Evolutionary conservation across 2,329 filamentous ascomycete genomes (phyloP), one percentile per base, ranked within the genome.

Genomic region (Pyrenophora graminea): DNA sequence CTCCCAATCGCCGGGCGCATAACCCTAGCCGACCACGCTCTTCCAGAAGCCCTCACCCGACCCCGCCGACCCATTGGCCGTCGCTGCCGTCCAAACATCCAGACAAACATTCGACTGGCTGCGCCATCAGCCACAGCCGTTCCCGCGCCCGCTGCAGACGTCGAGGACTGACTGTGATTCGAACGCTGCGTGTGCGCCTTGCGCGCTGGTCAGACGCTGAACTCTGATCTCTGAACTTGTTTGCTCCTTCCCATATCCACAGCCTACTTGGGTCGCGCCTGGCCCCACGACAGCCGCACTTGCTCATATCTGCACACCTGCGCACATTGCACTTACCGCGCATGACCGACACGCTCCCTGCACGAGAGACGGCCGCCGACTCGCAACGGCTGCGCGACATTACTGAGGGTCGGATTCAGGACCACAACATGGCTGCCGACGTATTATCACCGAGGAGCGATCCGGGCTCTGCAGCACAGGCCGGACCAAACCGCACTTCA

Each of bases 401-500:
- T 44, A 55, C 62, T 42, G 64, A 71, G 56, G 65, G 66, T 13
- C 27, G 12, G 9, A 30, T 30, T 30, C 27, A 30, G 9, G 9
- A 30, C 25, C 50, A 63, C 44, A 59, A 56, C 53, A 75, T 75
- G 72, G 72, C 71, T 23, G 71, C 71, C 56, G 67, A 73, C 49
- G 68, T 74, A 21, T 57, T 72, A 51, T 72, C 71, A 6, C 70
- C 67, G 31, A 55, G 69, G 34, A 70, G 64, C 50, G 66, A 71
- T 47, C 61, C 71, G 21, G 59, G 54, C 50, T 64, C 69, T 44
- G 34, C 64, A 38, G 55, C 62, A 51, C 66, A 71, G 32, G 56
- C 66, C 21, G 72, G 67, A 56, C 60, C 74, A 21, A 73, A 69
- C 56, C 69, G 72, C 55, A 70, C 77, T 19, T 65, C 73, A 40